Percentiles rank a stretch among this genome's conserved stretches.
phyloP scores from a whole-genome alignment of 805 yeast species.

The Yarrowia sp. region DNA sequence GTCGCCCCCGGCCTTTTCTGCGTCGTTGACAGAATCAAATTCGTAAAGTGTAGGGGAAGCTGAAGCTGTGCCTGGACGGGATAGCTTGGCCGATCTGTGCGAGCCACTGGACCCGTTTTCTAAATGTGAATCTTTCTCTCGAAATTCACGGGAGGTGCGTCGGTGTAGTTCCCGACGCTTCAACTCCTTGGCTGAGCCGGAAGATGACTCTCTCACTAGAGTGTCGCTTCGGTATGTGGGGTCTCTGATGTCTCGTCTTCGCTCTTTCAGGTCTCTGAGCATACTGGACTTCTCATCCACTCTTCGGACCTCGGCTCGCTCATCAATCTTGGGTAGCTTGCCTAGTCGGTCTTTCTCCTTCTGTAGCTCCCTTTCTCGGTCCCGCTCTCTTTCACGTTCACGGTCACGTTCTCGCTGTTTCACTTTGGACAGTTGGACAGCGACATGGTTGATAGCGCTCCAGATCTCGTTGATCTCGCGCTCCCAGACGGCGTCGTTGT shows the following conservation, averaged over 20 bases:
- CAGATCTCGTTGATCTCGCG: slow-evolving; percentile 33
- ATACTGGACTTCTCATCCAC: slow-evolving; percentile 5
- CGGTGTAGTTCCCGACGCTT: slow-evolving; percentile 21
- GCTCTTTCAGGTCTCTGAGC: slow-evolving; percentile 21
- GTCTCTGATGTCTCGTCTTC: slow-evolving; percentile 20
- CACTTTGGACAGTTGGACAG: slow-evolving; percentile 23
- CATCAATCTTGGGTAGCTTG: slow-evolving; percentile 27
- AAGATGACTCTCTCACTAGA: slow-evolving; percentile 20
- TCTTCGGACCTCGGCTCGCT: slow-evolving; percentile 6
- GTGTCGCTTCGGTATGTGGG: slow-evolving; percentile 22
- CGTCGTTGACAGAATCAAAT: slow-evolving; percentile 36
- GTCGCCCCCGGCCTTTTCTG: slow-evolving; percentile 40
- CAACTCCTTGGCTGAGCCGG: slow-evolving; percentile 32
- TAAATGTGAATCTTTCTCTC: slow-evolving; percentile 23
- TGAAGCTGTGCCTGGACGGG: slow-evolving; percentile 35
- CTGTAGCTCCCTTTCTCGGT: slow-evolving; percentile 15
- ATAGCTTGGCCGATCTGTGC: slow-evolving; percentile 5
- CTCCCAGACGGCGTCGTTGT: slow-evolving; percentile 36
- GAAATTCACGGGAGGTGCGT: slow-evolving; percentile 33
- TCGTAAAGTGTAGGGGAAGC: slow-evolving; percentile 31
- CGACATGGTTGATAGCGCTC: slow-evolving; percentile 37
- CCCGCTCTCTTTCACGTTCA: slow-evolving; percentile 33
- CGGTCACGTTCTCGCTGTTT: slow-evolving; percentile 37
- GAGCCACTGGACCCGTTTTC: slow-evolving; percentile 20
- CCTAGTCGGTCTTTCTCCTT: slow-evolving; percentile 15